Base-by-base conservation (phyloP, 179 eudicot species). In the Gypsophila paniculata region DNA sequence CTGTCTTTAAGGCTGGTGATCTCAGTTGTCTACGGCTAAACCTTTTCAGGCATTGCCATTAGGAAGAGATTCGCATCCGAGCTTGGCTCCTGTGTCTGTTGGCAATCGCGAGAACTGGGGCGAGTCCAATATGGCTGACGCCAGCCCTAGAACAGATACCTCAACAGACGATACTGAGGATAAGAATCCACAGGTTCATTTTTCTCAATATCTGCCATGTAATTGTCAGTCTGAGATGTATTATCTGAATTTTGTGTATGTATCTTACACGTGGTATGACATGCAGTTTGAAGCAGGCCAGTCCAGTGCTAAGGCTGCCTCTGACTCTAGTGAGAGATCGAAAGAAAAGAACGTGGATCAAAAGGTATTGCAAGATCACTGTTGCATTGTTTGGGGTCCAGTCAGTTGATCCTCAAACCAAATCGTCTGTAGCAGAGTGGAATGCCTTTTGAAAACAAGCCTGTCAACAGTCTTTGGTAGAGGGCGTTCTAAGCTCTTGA, bases 301-400 rank as follows among this genome's bases (percentile, higher is more conserved):
- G 44, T 68, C 71, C 12, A 75, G 73, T 73, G 46, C 77, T 49
- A 75, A 74, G 81, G 72, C 78, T 53, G 83, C 79, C 52, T 86
- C 95, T 19, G 98, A 89, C 80, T 93, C 97, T 51, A 87, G 93
- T 65, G 98, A 89, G 68, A 84, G 91, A 83, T 87, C 93, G 72
- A 93, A 90, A 80, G 96, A 82, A 68, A 90, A 91, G 78, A 67
- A 67, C 68, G 19, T 29, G 36, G 97, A 93, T 76, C 98, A 93
- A 72, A 93, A 93, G 98, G 98, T 93, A 69, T 74, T 48, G 53
- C 29, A n/a, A 4, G 26, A 57, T 46, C 52, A 10, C 3, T 0
- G 52, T 46, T 46, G 52, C 52, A 11, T 46, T 1, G 52, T 46
- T 46, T 4, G 15, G 52, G 52, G 52, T 7, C 12, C 11, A 9